Base-by-base conservation (phyloP, 192 early-diverging fungal genomes). In the Coemansia sp. region DNA sequence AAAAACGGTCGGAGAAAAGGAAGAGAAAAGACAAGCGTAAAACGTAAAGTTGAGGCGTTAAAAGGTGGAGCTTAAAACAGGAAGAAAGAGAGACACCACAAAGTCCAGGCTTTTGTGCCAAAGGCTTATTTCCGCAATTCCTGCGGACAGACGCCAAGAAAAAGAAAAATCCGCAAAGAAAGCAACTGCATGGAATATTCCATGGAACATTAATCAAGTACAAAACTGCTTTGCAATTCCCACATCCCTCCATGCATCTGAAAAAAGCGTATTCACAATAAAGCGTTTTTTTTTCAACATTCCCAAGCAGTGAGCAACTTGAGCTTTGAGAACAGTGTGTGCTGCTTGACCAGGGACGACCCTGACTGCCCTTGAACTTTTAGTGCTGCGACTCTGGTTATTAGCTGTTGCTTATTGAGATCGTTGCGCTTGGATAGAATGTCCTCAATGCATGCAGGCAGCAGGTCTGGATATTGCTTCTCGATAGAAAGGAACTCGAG, bases 401-500 rank as follows among this genome's bases (percentile, higher is more conserved):
- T 94, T 53, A 94, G 73, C 58, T 86, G 84, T 38, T 86, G 80
- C 72, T 89, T 89, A 48, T 97, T 93, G 68, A 98, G 74, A 72
- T 99, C 96, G 77, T 98, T 95, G 58, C 96, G 83, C 71, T 88
- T 91, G 45, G 76, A 68, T 54, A 98, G 73, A 29, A 97, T 82
- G 70, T 95, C 91, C 76, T 98, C 94, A n/a, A 98, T 85, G 75
- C 95, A 88, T 24, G 85, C 83, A n/a, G 97, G 64, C 5, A 94
- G 95, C 43, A 96, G 66, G 71, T 99, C 96, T 9, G 93, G 92
- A 77, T 91, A 99, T 63, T 89, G 82, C 61, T 94, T 91, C 82
- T 90, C 92, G 67, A 97, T 66, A 11, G 87, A 76, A 61, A 94
- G 96, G 72, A 95, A 98, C 75, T 98, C 93, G 62, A 99, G 76